Percentiles rank a stretch among this genome's conserved stretches.
phyloP scores from a whole-genome alignment of 805 yeast species.

The Monosporozyma aerobia region DNA sequence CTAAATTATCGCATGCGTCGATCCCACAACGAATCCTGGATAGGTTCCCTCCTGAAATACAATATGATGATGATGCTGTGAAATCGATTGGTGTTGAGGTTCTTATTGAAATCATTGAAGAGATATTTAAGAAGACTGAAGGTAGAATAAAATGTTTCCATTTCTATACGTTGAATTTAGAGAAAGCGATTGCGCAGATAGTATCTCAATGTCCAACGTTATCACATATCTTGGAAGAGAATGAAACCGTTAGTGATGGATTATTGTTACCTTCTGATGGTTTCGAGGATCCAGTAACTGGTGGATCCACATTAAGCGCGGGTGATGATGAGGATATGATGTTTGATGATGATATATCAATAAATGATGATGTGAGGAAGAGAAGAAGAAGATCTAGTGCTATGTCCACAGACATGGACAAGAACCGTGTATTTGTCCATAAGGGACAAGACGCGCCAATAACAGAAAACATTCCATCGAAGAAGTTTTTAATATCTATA shows the following conservation, averaged over 20 bases:
- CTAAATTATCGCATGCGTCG: constrained; percentile 80
- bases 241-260: constrained; percentile 3
- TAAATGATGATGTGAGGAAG: constrained; percentile 13
- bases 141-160: constrained; percentile 74
- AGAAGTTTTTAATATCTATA: constrained; percentile 60
- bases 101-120: constrained; percentile 51
- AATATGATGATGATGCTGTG: constrained; percentile 70
- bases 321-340: constrained; percentile 24
- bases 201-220: constrained; percentile 54
- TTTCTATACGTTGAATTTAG: constrained; percentile 86
- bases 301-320: too few species aligned
- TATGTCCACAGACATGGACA: constrained; percentile 27
- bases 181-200: constrained; percentile 82
- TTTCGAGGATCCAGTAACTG: too few species aligned
- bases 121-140: constrained; percentile 43
- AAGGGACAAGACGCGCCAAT: constrained; percentile 10
- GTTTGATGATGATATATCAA: constrained; percentile 6
- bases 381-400: constrained; percentile 28
- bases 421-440: constrained; percentile 26
- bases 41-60: constrained; percentile 45
- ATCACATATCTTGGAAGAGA: constrained; percentile 36
- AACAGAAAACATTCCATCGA: constrained; percentile 30
- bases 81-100: constrained; percentile 76
- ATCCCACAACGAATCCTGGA: constrained; percentile 53
- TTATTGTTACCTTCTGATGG: background rate